Evolutionary conservation across 2,329 filamentous ascomycete genomes (phyloP), one percentile per base, ranked within the genome.

Genomic region (Sporothrix variecibatus): DNA sequence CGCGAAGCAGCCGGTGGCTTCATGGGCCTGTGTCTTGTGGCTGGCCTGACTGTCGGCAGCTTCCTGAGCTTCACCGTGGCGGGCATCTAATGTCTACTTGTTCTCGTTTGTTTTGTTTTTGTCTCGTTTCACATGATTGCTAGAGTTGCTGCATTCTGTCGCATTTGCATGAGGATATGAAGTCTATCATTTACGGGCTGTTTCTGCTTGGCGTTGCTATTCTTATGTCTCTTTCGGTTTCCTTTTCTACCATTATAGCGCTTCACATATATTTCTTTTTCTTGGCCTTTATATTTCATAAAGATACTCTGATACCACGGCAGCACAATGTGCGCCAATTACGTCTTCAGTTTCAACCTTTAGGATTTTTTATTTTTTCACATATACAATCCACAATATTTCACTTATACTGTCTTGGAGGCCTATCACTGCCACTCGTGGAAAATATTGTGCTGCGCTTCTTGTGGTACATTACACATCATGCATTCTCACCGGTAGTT

Each of bases 11-110:
- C 94, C 0, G 96, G 95, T 65, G 94, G 93, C 0, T 98, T 98
- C 81, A 98, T 99, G 96, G 92, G 93, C 3, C 82, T 98, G 76
- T 94, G 92, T 81, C 88, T 98, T n/a, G 93, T 98, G 23, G 90
- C 89, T 5, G 96, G 96, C 0, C 83, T 98, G 82, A 89, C 94
- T 1, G 86, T 87, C 31, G 96, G 96, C n/a, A 98, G 95, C 83
- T 82, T 98, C 78, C 82, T 97, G 81, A 98, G 95, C 81, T 99
- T 98, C 82, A 86, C 90, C 11, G 89, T 90, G 76, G 88, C 91
- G 0, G 85, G 84, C 6, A 81, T 88, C 69, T 87, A 76, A 80
- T 56, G 28, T 23, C 7, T 43, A 31, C 2, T 38, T 28, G 46
- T 2, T 38, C 56, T 8, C 49, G 28, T 68, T 49, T 62, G 5